Percentiles rank a stretch among this genome's conserved stretches.
phyloP scores from a whole-genome alignment of 768 basidiomycete genomes.

The Tylopilus sp. region DNA sequence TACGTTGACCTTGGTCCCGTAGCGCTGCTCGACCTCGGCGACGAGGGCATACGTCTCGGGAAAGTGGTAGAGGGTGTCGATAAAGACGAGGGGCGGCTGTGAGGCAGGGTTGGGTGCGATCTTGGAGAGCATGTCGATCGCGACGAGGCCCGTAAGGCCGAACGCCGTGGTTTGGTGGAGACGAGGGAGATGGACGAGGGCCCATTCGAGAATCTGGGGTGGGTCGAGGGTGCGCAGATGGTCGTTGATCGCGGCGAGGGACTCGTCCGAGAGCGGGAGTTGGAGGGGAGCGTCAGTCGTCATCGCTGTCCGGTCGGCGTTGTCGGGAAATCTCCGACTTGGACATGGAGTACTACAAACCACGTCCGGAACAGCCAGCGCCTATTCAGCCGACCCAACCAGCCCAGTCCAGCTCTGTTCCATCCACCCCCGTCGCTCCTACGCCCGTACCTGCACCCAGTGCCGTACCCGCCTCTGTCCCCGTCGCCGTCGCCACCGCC shows the following conservation, averaged over 20 bases:
- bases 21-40: conserved; percentile 71
- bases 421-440: conserved; percentile 21
- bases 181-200: conserved; percentile 68
- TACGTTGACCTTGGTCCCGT: conserved; percentile 68
- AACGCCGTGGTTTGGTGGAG: conserved; percentile 96
- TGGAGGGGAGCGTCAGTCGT: conserved; percentile 38
- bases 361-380: conserved; percentile 20
- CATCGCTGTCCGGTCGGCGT: conserved; percentile 5
- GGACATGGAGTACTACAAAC: conserved; percentile 31
- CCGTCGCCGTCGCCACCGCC: conserved; percentile 4
- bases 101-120: conserved; percentile 49
- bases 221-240: conserved; percentile 71
- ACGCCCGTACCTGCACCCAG: background rate
- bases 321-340: too few relatives aligned
- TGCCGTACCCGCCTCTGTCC: background rate
- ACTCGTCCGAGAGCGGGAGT: conserved; percentile 54
- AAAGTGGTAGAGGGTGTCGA: conserved; percentile 98
- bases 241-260: conserved; percentile 68
- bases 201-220: conserved; percentile 86
- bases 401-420: conserved; percentile 12
- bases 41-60: conserved; percentile 88
- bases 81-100: conserved; percentile 82
- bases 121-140: conserved; percentile 92
- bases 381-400: conserved; percentile 13
- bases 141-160: conserved; percentile 90